Conservation (phyloP, 2,329 filamentous ascomycete genomes). For the Fusarium napiforme region DNA sequence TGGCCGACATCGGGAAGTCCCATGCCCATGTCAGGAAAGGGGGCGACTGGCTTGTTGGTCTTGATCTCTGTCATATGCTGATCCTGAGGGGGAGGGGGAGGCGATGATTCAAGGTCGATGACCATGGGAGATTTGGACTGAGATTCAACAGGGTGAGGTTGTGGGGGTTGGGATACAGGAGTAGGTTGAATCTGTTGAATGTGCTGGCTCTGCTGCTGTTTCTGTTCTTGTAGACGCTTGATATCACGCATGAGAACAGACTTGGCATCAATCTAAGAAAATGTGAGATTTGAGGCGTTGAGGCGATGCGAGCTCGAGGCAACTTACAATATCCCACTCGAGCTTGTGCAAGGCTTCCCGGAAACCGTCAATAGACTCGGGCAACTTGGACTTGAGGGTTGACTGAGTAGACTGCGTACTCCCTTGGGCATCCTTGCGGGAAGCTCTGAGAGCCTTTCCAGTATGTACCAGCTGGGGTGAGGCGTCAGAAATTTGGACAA, state of each 20-base stretch:
- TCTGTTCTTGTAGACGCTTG: conserved; percentile 51
- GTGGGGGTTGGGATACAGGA: conserved; percentile 36
- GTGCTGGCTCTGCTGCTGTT: conserved; percentile 37
- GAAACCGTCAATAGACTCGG: conserved; percentile 60
- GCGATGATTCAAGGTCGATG: conserved; percentile 53
- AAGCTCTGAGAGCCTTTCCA: conserved; percentile 65
- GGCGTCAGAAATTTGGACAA: conserved; percentile 9
- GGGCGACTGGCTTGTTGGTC: conserved; percentile 58
- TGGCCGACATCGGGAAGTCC: conserved; percentile 50
- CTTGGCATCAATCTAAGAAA: conserved; percentile 59
- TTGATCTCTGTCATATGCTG: conserved; percentile 51
- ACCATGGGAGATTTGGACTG: conserved; percentile 51
- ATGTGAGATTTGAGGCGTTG: conserved; percentile 5
- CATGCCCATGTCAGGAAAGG: conserved; percentile 68
- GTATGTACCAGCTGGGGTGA: conserved; percentile 64
- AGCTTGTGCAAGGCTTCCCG: conserved; percentile 66
- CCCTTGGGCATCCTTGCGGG: conserved; percentile 58
- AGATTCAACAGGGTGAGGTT: conserved; percentile 48
- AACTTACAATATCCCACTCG: conserved; percentile 66
- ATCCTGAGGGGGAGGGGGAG: conserved; percentile 41
- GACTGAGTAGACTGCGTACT: conserved; percentile 49
- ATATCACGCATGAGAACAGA: conserved; percentile 66
- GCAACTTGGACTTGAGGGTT: conserved; percentile 55
- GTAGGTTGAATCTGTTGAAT: conserved; percentile 26
- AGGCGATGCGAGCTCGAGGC: too few species aligned